These are phyloP conservation scores for Geranomyces michiganensis DNA, from an alignment of 192 early-diverging fungal species.

Conservation along the genomic window DNA sequence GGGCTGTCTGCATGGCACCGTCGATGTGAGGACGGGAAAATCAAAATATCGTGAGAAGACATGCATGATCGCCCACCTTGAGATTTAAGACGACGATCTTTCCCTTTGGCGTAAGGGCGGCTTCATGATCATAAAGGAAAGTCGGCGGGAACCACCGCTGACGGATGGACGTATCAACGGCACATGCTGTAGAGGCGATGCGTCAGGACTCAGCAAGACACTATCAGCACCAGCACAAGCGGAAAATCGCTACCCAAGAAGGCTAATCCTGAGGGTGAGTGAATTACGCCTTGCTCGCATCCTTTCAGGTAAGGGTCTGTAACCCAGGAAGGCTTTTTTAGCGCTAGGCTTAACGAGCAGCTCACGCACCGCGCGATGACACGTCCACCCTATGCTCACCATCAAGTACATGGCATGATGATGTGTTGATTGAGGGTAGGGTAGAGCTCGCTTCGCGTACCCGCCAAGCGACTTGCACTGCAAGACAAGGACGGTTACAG, in stretches of 20 bases:
- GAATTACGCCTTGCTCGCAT: constrained; percentile 14
- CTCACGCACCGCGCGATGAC: not conserved
- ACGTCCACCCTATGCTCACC: not conserved
- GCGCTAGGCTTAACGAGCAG: no score
- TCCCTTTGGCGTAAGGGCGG: constrained; percentile 7
- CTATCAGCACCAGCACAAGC: not conserved
- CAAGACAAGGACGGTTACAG: not conserved
- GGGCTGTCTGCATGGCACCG: not conserved
- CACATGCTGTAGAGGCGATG: constrained; percentile 1
- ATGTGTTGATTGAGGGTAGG: not conserved
- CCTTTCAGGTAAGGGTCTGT: constrained; percentile 10
- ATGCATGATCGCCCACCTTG: not conserved
- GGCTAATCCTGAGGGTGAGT: not conserved
- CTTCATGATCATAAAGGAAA: not conserved
- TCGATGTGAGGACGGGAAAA: no score
- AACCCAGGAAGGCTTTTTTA: no score
- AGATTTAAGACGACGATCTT: constrained; percentile 2
- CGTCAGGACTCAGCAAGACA: not conserved
- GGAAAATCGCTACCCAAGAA: constrained; percentile 9
- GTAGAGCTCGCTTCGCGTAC: not conserved
- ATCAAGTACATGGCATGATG: not conserved
- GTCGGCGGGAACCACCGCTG: constrained; percentile 2
- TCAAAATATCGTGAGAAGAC: not conserved
- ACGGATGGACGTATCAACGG: not conserved
- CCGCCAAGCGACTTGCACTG: not conserved